Conservation (phyloP, 2,329 filamentous ascomycete genomes). For the Ophiostoma triangulosporum region DNA sequence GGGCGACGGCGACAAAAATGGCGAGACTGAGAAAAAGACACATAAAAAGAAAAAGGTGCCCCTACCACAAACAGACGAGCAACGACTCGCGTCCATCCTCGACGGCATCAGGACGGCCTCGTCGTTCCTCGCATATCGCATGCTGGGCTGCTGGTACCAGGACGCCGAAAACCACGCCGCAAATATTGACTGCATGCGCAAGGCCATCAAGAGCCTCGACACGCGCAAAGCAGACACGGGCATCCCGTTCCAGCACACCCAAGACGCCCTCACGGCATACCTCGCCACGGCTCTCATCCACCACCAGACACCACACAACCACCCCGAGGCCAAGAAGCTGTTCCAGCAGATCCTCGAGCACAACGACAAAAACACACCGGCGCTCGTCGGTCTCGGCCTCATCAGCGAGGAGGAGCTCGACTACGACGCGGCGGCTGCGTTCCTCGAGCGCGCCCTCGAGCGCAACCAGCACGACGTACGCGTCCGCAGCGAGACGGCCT, state of each 20-base stretch:
- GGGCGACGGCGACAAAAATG: not conserved
- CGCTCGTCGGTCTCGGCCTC: constrained; percentile 77
- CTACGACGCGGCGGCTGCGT: constrained; percentile 67
- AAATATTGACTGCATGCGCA: constrained; percentile 65
- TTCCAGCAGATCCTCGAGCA: constrained; percentile 71
- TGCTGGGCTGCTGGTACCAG: constrained; percentile 74
- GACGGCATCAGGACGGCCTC: constrained; percentile 53
- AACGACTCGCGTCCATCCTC: constrained; percentile 68
- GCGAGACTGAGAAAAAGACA: constrained; percentile 20
- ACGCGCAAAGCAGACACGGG: constrained; percentile 54
- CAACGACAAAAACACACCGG: constrained; percentile 63
- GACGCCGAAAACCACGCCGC: constrained; percentile 75
- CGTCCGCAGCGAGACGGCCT: constrained; percentile 76
- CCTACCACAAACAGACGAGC: constrained; percentile 55
- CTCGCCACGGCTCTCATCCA: constrained; percentile 83
- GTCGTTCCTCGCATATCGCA: constrained; percentile 69
- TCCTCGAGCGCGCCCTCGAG: constrained; percentile 60
- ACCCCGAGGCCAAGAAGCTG: constrained; percentile 72
- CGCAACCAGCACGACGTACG: constrained; percentile 62
- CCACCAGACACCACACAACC: constrained; percentile 79
- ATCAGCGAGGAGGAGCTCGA: constrained; percentile 92
- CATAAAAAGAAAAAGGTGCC: constrained; percentile 17
- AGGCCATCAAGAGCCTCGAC: constrained; percentile 49
- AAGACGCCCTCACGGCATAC: constrained; percentile 60
- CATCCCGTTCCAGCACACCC: constrained; percentile 51